phyloP scores from a whole-genome alignment of 306 rosid species.

The Bauhinia variegata region DNA sequence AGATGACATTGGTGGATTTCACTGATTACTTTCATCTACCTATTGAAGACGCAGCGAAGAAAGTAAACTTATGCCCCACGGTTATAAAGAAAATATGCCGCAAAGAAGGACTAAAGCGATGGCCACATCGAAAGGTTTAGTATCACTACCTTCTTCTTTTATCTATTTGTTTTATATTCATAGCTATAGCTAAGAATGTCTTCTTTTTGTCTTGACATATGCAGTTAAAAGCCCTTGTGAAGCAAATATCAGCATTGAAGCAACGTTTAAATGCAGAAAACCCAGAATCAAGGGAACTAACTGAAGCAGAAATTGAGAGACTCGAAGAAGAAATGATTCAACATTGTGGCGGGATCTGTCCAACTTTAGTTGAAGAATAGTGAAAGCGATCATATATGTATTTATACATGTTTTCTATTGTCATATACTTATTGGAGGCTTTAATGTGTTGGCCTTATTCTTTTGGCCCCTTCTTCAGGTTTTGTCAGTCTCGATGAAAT shows the following conservation, averaged over 20 bases:
- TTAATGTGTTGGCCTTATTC: no score
- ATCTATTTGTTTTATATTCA: not conserved
- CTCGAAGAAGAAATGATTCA: constrained; percentile 45
- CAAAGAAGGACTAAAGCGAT: constrained; percentile 48
- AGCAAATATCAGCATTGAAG: constrained; percentile 42
- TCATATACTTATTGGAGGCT: no score
- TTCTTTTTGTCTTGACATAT: not conserved
- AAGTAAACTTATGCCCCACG: constrained; percentile 57
- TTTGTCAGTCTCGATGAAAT: no score
- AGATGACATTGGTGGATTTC: constrained; percentile 54
- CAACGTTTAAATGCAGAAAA: constrained; percentile 22
- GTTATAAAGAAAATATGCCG: constrained; percentile 78
- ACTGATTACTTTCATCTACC: constrained; percentile 55
- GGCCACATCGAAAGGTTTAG: constrained; percentile 85
- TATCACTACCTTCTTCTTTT: not conserved
- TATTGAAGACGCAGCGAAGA: constrained; percentile 55
- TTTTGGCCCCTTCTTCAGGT: no score
- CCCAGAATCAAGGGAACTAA: constrained; percentile 37
- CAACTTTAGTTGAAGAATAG: constrained; percentile 29
- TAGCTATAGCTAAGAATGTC: not conserved
- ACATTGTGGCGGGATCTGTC: constrained; percentile 45
- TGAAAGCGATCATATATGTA: not conserved
- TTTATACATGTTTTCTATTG: no score
- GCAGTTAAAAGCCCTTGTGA: constrained; percentile 53
- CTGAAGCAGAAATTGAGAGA: constrained; percentile 52